Percentiles rank a stretch among this genome's conserved stretches.
Conservation (phyloP, 768 basidiomycete species). For the Pulveroboletus sp. region DNA sequence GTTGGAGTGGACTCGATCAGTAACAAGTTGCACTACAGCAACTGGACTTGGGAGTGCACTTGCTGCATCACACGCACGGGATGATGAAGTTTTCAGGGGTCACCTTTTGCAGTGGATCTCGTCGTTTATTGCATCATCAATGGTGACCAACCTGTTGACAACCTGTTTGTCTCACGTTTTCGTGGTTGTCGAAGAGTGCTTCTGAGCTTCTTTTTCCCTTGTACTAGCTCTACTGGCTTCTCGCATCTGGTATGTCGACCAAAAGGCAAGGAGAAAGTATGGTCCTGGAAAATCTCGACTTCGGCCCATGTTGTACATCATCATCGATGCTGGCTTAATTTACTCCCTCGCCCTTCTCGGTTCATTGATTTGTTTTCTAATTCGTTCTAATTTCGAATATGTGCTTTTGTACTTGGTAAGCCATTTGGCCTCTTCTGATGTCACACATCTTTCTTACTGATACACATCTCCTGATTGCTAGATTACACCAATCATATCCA, state of each 20-base stretch:
- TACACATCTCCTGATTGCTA: constrained; percentile 3
- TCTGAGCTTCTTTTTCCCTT: background rate
- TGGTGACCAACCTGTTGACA: constrained; percentile 31
- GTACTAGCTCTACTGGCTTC: constrained; percentile 25
- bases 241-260: constrained; percentile 31
- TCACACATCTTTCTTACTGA: background rate
- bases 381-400: constrained; percentile 30
- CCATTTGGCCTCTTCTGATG: background rate
- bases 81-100: constrained; percentile 25
- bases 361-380: constrained; percentile 29
- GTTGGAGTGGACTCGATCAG: background rate
- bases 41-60: constrained; percentile 20
- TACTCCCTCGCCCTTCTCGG: constrained; percentile 36
- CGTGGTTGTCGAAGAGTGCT: background rate
- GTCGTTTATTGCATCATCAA: constrained; percentile 30
- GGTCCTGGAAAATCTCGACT: constrained; percentile 6
- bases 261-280: constrained; percentile 15
- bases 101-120: constrained; percentile 33
- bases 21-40: constrained; percentile 3
- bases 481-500: constrained; percentile 39
- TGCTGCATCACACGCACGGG: constrained; percentile 7
- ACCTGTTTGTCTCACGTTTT: constrained; percentile 23
- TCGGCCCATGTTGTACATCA: constrained; percentile 23
- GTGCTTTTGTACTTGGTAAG: constrained; percentile 37
- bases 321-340: constrained; percentile 38